These are phyloP conservation scores for Ananas comosus DNA, from an alignment of 176 grass and related monocot genomes.

Conservation along the genomic window DNA sequence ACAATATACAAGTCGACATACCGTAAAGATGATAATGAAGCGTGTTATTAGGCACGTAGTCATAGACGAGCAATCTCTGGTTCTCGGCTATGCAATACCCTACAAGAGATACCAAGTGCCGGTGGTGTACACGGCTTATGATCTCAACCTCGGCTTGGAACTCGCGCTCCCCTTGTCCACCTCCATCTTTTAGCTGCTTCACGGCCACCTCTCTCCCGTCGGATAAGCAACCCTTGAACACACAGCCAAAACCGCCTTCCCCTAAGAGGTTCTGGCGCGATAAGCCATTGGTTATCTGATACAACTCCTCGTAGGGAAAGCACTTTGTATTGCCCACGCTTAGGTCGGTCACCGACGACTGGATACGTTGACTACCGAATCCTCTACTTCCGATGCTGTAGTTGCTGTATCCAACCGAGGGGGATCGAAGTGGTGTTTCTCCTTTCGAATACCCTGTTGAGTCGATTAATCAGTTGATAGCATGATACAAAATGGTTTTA, in stretches of 20 bases:
- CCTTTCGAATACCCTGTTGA: background rate
- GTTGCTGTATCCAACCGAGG: slow-evolving; percentile 2
- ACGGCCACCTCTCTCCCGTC: slow-evolving; percentile 71
- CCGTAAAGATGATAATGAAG: slow-evolving; percentile 89
- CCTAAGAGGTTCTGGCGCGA: slow-evolving; percentile 58
- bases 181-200: slow-evolving; percentile 83
- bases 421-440: background rate
- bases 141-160: slow-evolving; percentile 98
- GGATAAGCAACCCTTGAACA: slow-evolving; percentile 61
- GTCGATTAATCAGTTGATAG: background rate
- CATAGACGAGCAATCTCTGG: slow-evolving; percentile 77
- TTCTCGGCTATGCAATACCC: slow-evolving; percentile 79
- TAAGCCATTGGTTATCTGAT: slow-evolving; percentile 69
- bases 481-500: background rate
- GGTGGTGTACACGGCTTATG: slow-evolving; percentile 81
- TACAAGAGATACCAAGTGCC: slow-evolving; percentile 80
- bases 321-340: slow-evolving; percentile 50
- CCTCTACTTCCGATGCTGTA: slow-evolving; percentile 24
- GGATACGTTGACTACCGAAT: background rate
- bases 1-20: slow-evolving; percentile 9
- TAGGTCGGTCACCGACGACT: slow-evolving; percentile 14
- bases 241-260: slow-evolving; percentile 91
- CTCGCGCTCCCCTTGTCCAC: slow-evolving; percentile 87
- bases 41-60: slow-evolving; percentile 75
- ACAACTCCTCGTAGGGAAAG: slow-evolving; percentile 72